These are phyloP conservation scores for Boletus smithii DNA, from an alignment of 1,284 basidiomycete species.

Conservation along the genomic window DNA sequence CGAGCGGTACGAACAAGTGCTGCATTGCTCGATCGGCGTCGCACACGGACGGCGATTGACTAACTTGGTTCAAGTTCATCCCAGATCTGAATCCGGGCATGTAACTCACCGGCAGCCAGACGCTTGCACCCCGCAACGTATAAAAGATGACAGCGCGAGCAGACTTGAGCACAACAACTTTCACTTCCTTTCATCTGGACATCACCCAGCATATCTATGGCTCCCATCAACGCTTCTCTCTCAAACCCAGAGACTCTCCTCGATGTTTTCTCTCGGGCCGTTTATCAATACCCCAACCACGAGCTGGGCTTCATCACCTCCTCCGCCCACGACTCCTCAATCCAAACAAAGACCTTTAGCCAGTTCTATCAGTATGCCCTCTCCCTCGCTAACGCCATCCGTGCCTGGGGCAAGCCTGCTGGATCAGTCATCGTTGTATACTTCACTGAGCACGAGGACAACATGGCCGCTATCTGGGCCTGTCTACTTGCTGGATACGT, in stretches of 20 bases:
- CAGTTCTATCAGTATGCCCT: slow-evolving; percentile 22
- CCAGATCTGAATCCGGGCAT: neutral
- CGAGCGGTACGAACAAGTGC: too few species aligned
- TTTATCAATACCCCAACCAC: slow-evolving; percentile 7
- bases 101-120: too few species aligned
- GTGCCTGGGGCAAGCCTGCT: slow-evolving; percentile 20
- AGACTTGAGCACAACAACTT: neutral
- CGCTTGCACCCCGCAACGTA: slow-evolving; percentile 8
- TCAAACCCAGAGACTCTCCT: slow-evolving; percentile 15
- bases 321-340: slow-evolving; percentile 27
- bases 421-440: slow-evolving; percentile 27
- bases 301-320: slow-evolving; percentile 28
- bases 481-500: slow-evolving; percentile 28
- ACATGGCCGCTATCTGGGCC: slow-evolving; percentile 28
- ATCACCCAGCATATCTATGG: neutral
- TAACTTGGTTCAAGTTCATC: too few species aligned
- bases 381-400: slow-evolving; percentile 19
- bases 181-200: slow-evolving; percentile 2
- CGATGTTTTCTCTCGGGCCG: neutral
- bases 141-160: slow-evolving; percentile 9
- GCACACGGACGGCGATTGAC: too few species aligned
- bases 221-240: slow-evolving; percentile 14
- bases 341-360: slow-evolving; percentile 24
- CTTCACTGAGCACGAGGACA: slow-evolving; percentile 30
- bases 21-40: slow-evolving; percentile 11